Base-by-base conservation (phyloP, 352 stramenopile species). In the Phytophthora nicotianae region DNA sequence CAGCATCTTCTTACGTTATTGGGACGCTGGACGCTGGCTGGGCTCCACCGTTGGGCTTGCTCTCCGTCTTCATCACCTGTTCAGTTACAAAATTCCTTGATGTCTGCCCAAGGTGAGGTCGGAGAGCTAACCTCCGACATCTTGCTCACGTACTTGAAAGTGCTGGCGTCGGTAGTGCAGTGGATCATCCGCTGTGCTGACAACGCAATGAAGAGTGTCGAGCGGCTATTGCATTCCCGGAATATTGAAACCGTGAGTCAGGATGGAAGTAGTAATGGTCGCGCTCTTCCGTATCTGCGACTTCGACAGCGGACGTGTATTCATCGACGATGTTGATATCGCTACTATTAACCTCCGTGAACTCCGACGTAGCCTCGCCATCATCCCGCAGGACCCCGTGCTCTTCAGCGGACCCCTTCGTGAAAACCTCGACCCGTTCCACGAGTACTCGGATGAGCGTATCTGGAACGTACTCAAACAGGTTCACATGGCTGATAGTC, bases 11-110 rank as follows among this genome's bases (percentile, higher is more conserved):
- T 55, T 81, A 26, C 65, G 52, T 10, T 77, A 73, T 32, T 81
- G 73, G 70, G 53, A 52, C 96, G 95, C 47, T 99, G 96, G 95
- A 71, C 99, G 9, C n/a, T n/a, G n/a, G n/a, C n/a, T n/a, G n/a
- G n/a, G 94, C 88, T 9, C 78, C 98, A 27, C 84, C 96, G 4
- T 74, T 99, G 17, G 92, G 84, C 62, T 69, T 64, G 60, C 50
- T 88, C 2, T 78, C 76, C 7, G 79, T 93, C 10, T 33, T 94
- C 9, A 95, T 98, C 43, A 91, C 98, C 24, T 79, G 81, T 21
- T 76, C 80, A n/a, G 81, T 96, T 14, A 86, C 89, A 23, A 57
- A 98, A 7, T 95, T 93, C 45, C n/a, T 58, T 91, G 10, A 87
- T 98, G 5, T 50, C 84, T 0, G 58, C 71, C 19, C 73, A 72